Base-by-base conservation (phyloP, 164 flowering plant species). In the Vitis vinifera region DNA sequence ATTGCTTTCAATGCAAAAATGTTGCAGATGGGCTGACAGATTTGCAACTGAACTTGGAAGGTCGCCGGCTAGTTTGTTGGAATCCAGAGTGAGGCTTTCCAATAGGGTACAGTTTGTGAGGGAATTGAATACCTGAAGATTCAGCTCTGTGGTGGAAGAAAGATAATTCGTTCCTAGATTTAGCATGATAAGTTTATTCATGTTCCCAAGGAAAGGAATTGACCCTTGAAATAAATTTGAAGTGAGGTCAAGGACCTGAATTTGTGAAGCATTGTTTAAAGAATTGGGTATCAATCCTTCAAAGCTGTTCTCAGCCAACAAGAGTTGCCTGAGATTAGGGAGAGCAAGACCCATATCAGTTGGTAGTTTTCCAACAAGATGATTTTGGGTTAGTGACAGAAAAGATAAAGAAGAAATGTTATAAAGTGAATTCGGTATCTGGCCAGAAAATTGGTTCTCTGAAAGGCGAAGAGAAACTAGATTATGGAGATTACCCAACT, bases 161-260 rank as follows among this genome's bases (percentile, higher is more conserved):
- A 72, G 51, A 23, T 4, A 49, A 31, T 71, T 71, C 10, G n/a
- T 0, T 6, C 69, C 74, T 8, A 71, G 59, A 59, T 59, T 13
- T 11, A 71, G 56, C 51, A 0, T 6, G 50, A 44, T 30, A n/a
- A 71, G 75, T 6, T 59, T 31, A 1, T 58, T 65, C 65, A 66
- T 6, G 44, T 17, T 60, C 15, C 65, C 65, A 15, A 66, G 53
- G 16, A 51, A 31, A 15, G 75, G 75, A 19, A 73, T 15, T 49
- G 60, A 10, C 9, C 75, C 78, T 9, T 19, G 23, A 31, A 75
- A 61, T 12, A n/a, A 7, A 29, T 75, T 75, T 1, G 49, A 31
- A 47, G 74, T 53, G 19, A 75, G 67, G 27, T 75, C 78, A 31
- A 75, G 74, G 30, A 19, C 0, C 66, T 67, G 68, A 3, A 75